Base-by-base conservation (phyloP, 2,329 filamentous ascomycete genomes). In the Alternaria tenuissima region DNA sequence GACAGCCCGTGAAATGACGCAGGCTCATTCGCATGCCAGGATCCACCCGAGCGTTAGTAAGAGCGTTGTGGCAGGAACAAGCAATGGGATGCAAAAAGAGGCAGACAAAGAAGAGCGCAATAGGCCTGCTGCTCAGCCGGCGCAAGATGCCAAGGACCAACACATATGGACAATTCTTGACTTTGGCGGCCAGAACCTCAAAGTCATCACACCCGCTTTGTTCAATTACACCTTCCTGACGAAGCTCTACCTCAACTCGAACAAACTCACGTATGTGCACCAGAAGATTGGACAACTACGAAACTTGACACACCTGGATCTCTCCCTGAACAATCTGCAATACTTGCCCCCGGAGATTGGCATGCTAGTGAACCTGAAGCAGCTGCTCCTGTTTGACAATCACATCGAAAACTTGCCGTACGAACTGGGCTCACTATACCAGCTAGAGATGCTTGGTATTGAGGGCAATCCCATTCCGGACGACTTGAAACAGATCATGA, bases 101-200 rank as follows among this genome's bases (percentile, higher is more conserved):
- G 70, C 82, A 74, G 77, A 85, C 26, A 81, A 83, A 62, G 85
- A 88, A 66, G 85, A 86, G 67, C 82, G 89, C 70, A 90, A 90
- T 70, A 83, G 91, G 56, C 87, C 91, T 61, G 86, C 87, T 72
- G 84, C 86, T 64, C 88, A 89, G 71, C 68, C 78, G 42, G 75
- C 72, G 26, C 74, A 75, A n/a, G 73, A 78, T 46, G 71, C 57
- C 12, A 73, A 80, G 58, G 77, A 80, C 69, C 81, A 76, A 65
- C 91, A 97, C 78, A 91, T 94, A 72, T 98, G 95, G 95, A 88
- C 92, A 77, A 93, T 94, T 66, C 84, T 99, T 70, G 95, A 99
- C 79, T 90, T 98, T 77, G 95, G 94, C 70, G 95, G 95, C n/a
- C 95, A 98, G 81, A 94, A 94, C 20, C 83, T 99, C 49, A 90